Percentiles rank a stretch among this genome's conserved stretches.
Conservation (phyloP, 176 grass and related monocot species). For the Hyparrhenia diplandra region DNA sequence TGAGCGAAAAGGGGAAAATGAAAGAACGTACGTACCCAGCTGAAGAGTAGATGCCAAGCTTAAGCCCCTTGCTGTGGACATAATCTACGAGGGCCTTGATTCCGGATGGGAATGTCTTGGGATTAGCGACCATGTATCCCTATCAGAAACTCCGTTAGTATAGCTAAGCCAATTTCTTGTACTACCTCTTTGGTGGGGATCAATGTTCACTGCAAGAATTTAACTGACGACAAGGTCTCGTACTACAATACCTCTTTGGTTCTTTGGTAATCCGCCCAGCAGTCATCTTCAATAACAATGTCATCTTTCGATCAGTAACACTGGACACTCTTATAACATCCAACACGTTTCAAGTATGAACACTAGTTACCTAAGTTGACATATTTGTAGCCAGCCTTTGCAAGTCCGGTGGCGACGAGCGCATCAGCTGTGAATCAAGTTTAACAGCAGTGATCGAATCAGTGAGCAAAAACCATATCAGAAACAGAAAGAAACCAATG, state of each 20-base stretch:
- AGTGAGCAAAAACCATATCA: background rate
- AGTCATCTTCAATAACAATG: slow-evolving; percentile 50
- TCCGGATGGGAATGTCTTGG: slow-evolving; percentile 56
- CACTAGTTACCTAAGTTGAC: slow-evolving; percentile 48
- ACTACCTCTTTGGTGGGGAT: no score
- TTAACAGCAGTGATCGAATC: background rate
- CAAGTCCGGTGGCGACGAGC: slow-evolving; percentile 44
- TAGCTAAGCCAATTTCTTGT: background rate
- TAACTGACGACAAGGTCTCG: background rate
- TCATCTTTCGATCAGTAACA: background rate
- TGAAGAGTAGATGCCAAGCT: slow-evolving; percentile 60
- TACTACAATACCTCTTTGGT: slow-evolving; percentile 25
- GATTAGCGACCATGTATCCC: slow-evolving; percentile 49
- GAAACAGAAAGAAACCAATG: background rate
- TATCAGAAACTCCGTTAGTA: background rate
- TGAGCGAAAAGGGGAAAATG: background rate
- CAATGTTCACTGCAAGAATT: background rate
- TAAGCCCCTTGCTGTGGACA: slow-evolving; percentile 68
- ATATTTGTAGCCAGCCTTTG: slow-evolving; percentile 60
- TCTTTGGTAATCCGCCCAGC: slow-evolving; percentile 59
- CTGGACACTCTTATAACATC: background rate
- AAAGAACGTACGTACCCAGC: slow-evolving; percentile 50
- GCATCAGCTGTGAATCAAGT: slow-evolving; percentile 47
- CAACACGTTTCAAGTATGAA: background rate
- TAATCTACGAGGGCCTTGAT: slow-evolving; percentile 77